These are phyloP conservation scores for Colletotrichum sp. DNA, from an alignment of 2,329 filamentous ascomycete species.

Conservation along the genomic window DNA sequence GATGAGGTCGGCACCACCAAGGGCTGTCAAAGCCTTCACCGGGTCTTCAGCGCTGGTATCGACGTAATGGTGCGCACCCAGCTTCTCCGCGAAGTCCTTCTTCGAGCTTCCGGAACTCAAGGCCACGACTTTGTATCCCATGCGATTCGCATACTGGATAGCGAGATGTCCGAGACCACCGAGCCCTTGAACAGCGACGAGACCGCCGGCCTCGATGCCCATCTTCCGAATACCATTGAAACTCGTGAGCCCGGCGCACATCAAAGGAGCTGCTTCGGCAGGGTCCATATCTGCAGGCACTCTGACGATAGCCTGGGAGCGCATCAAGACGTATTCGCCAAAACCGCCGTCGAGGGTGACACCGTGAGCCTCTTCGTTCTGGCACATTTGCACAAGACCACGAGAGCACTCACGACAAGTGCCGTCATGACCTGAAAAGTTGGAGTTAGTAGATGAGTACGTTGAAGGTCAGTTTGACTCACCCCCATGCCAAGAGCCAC, in stretches of 20 bases:
- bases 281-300: conserved; percentile 59
- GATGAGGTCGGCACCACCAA: conserved; percentile 69
- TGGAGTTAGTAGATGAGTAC: neutral
- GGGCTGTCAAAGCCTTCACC: conserved; percentile 50
- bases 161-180: conserved; percentile 80
- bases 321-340: conserved; percentile 66
- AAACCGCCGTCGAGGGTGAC: conserved; percentile 71
- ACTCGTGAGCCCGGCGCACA: conserved; percentile 70
- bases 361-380: conserved; percentile 67
- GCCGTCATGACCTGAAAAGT: conserved; percentile 58
- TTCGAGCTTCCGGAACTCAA: conserved; percentile 72
- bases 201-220: conserved; percentile 53
- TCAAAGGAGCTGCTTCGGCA: conserved; percentile 60
- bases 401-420: conserved; percentile 68
- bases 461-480: neutral
- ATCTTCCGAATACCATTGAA: conserved; percentile 66
- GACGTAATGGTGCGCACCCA: conserved; percentile 51
- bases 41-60: conserved; percentile 58
- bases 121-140: conserved; percentile 77
- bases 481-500: conserved; percentile 72
- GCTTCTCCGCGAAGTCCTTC: conserved; percentile 64
- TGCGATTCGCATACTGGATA: conserved; percentile 76
- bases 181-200: conserved; percentile 69
- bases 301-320: conserved; percentile 63
- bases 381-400: conserved; percentile 72